Conservation (phyloP, 495 filamentous ascomycete genomes). For the Neurospora sp. region DNA sequence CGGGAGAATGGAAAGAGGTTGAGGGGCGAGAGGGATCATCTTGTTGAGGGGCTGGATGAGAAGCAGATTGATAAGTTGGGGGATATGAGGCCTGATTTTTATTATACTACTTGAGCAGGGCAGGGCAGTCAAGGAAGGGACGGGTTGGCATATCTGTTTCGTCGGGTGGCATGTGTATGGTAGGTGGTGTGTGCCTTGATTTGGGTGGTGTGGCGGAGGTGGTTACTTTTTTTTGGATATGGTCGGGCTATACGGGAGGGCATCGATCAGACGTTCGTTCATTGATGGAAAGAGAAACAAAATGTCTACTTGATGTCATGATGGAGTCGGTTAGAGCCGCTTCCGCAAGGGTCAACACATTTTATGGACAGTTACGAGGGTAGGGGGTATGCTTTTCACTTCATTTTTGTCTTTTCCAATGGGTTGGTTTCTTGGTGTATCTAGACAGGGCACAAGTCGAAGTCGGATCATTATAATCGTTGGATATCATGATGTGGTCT, state of each 20-base stretch:
- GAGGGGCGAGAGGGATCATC: slow-evolving; percentile 58
- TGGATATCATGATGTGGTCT: neutral
- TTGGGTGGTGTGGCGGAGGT: neutral
- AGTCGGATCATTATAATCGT: neutral
- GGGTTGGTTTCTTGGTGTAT: neutral
- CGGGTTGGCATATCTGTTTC: neutral
- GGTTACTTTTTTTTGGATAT: neutral
- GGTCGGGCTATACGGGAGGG: neutral
- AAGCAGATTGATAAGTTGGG: slow-evolving; percentile 55
- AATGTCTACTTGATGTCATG: neutral
- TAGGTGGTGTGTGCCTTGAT: neutral
- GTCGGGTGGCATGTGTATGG: neutral
- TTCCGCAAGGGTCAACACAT: neutral
- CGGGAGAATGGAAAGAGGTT: slow-evolving; percentile 52
- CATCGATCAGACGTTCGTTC: neutral
- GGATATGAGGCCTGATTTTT: slow-evolving; percentile 67
- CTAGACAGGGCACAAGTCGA: neutral
- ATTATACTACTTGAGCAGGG: slow-evolving; percentile 46
- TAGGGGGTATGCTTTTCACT: neutral
- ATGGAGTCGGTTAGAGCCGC: neutral
- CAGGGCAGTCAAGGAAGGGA: neutral
- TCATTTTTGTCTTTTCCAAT: neutral
- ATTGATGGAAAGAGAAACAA: neutral
- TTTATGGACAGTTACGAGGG: neutral
- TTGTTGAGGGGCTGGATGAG: slow-evolving; percentile 48